phyloP scores from a whole-genome alignment of 495 filamentous ascomycete genomes.

The Bryoglossum gracile region DNA sequence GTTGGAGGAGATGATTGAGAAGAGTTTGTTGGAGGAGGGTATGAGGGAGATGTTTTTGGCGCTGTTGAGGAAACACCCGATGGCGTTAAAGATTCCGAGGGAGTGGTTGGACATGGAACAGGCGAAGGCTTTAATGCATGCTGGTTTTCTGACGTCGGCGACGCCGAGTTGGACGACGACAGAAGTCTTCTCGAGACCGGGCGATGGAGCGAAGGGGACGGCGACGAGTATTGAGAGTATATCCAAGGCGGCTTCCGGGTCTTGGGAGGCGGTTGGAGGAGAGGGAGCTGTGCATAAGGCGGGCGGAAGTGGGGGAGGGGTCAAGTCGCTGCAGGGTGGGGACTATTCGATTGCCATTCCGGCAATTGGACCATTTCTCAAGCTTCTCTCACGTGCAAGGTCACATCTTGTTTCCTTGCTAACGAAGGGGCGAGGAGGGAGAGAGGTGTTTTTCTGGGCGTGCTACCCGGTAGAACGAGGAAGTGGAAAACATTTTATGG shows the following conservation, averaged over 20 bases:
- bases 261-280: conserved; percentile 56
- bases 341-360: conserved; percentile 62
- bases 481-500: conserved; percentile 81
- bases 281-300: conserved; percentile 43
- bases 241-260: conserved; percentile 53
- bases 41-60: conserved; percentile 52
- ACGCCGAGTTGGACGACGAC: conserved; percentile 37
- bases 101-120: conserved; percentile 43
- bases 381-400: conserved; percentile 59
- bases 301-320: conserved; percentile 39
- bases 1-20: conserved; percentile 49
- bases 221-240: conserved; percentile 47
- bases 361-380: conserved; percentile 64
- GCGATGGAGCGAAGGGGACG: conserved; percentile 34
- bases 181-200: conserved; percentile 48
- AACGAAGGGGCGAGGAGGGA: conserved; percentile 55
- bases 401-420: conserved; percentile 60
- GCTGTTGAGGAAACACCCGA: conserved; percentile 49
- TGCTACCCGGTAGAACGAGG: conserved; percentile 68
- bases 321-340: conserved; percentile 10
- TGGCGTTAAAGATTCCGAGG: conserved; percentile 41
- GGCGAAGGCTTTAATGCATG: conserved; percentile 51
- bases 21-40: conserved; percentile 34
- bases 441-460: conserved; percentile 60
- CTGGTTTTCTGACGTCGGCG: conserved; percentile 63